Conservation (phyloP, 306 rosid species). For the Fagus sylvatica region DNA sequence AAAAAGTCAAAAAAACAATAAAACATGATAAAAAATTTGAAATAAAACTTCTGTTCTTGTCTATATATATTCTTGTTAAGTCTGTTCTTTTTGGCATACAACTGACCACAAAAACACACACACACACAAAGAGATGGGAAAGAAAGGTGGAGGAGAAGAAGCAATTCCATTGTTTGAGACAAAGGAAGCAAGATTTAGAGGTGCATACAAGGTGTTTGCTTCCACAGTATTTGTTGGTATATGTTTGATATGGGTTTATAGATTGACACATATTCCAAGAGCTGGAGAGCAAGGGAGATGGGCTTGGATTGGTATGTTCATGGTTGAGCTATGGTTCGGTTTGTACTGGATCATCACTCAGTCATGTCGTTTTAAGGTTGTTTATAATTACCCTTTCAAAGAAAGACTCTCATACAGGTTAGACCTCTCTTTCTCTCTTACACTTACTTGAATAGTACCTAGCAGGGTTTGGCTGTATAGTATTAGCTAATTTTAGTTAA, state of each 20-base stretch:
- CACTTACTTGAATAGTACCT: too few relatives aligned
- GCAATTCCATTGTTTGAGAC: slow-evolving; percentile 37
- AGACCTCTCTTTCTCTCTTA: neutral
- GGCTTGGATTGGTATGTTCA: slow-evolving; percentile 40
- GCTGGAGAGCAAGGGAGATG: slow-evolving; percentile 12
- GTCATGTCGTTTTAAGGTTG: slow-evolving; percentile 49
- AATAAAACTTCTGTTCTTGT: too few relatives aligned
- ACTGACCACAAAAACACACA: neutral
- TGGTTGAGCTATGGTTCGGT: slow-evolving; percentile 45
- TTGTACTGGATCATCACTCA: slow-evolving; percentile 63
- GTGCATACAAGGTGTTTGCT: slow-evolving; percentile 31
- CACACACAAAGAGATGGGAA: slow-evolving; percentile 6
- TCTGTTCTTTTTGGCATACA: too few relatives aligned
- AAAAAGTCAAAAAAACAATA: too few relatives aligned
- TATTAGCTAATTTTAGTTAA: too few relatives aligned
- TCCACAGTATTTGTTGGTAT: slow-evolving; percentile 37
- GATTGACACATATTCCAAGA: slow-evolving; percentile 29
- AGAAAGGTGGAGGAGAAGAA: neutral
- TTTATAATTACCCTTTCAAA: slow-evolving; percentile 35
- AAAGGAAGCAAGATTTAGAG: slow-evolving; percentile 30
- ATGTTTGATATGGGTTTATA: slow-evolving; percentile 47
- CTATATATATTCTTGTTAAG: too few relatives aligned
- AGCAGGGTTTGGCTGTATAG: too few relatives aligned
- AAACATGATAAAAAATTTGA: too few relatives aligned
- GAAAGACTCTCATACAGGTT: slow-evolving; percentile 39